Conservation (phyloP, 331 rosid genomes). For the Quercus lobata region DNA sequence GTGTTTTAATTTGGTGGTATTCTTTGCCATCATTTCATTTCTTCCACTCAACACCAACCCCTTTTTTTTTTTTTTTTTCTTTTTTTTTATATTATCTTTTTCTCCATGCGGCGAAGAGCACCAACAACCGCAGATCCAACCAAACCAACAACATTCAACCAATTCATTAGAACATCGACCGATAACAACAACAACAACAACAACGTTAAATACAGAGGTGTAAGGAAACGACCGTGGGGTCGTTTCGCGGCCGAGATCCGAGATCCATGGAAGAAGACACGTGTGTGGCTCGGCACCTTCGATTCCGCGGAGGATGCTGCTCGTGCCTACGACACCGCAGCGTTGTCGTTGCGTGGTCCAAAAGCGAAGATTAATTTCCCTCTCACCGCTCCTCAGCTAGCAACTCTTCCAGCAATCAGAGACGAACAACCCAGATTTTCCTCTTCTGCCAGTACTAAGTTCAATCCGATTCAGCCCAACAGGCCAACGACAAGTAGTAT, state of each 20-base stretch:
- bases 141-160: not conserved
- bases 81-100: not conserved
- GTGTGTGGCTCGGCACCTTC: constrained; percentile 90
- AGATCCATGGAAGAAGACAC: constrained; percentile 84
- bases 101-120: constrained; percentile 62
- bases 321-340: constrained; percentile 75
- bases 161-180: no score
- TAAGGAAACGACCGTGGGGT: constrained; percentile 83
- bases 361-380: constrained; percentile 86
- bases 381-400: not conserved
- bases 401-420: not conserved
- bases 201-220: constrained; percentile 71
- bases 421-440: not conserved
- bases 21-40: not conserved
- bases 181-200: constrained; percentile 15
- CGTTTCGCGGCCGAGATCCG: constrained; percentile 89
- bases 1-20: no score
- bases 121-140: constrained; percentile 31
- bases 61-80: not conserved
- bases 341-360: constrained; percentile 65
- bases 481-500: constrained; percentile 75
- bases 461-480: not conserved
- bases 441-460: constrained; percentile 29
- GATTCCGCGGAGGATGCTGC: constrained; percentile 91
- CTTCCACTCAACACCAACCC: not conserved